Percentiles rank a stretch among this genome's conserved stretches.
phyloP scores from a whole-genome alignment of 202 grass and related monocot genomes.

The Schoenoplectus triqueter region DNA sequence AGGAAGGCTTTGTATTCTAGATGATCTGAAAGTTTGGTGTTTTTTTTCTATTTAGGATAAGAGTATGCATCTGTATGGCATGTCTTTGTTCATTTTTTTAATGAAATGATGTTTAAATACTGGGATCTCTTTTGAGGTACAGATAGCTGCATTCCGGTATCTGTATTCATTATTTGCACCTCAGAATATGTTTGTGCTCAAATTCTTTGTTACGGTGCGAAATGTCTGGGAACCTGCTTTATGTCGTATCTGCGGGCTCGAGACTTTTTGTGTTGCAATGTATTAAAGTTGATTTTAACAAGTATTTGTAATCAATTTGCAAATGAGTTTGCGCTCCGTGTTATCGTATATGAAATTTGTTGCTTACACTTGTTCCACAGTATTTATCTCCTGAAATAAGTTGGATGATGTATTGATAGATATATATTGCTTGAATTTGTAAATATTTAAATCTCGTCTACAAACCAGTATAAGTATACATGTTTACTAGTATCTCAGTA shows the following conservation, averaged over 20 bases:
- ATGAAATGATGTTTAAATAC: not conserved
- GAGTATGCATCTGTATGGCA: not conserved
- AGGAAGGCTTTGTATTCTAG: not conserved
- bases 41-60: constrained; percentile 19
- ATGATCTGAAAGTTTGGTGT: constrained; percentile 8
- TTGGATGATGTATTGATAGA: no score
- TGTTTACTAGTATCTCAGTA: no score
- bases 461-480: no score
- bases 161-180: not conserved
- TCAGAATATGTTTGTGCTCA: not conserved
- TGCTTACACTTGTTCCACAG: no score
- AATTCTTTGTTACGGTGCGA: not conserved
- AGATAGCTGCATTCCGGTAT: not conserved
- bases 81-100: not conserved
- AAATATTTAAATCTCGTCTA: not conserved
- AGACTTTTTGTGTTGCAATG: not conserved
- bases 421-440: not conserved
- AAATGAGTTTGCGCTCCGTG: not conserved
- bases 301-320: not conserved
- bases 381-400: no score
- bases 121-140: not conserved
- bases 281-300: not conserved
- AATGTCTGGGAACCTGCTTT: not conserved
- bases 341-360: not conserved
- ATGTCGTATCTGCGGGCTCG: not conserved